Percentiles rank a stretch among this genome's conserved stretches.
Conservation (phyloP, 257 asterid genomes). For the Plantago elongata region DNA sequence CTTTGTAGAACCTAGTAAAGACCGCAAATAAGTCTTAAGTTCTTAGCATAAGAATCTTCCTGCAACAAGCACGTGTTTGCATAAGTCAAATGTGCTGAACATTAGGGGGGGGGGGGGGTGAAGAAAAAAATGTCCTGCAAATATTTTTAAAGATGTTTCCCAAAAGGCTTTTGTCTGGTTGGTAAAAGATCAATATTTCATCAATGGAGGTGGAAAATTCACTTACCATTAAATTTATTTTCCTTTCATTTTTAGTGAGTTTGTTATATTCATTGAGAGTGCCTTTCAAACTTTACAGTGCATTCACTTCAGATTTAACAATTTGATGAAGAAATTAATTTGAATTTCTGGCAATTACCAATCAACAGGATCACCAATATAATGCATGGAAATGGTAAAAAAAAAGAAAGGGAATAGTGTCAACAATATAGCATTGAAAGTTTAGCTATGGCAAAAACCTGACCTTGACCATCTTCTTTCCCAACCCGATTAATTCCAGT, state of each 20-base stretch:
- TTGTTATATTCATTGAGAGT: neutral
- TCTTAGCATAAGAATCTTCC: no score
- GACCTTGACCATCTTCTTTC: constrained; percentile 73
- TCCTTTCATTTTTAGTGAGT: neutral
- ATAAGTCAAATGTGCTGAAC: neutral
- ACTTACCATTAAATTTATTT: neutral
- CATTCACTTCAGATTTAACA: neutral
- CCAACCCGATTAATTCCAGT: constrained; percentile 98
- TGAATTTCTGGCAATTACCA: neutral
- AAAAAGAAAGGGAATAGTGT: constrained; percentile 5
- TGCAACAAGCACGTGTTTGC: no score
- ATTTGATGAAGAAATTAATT: no score
- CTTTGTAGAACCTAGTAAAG: no score
- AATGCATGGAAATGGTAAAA: neutral
- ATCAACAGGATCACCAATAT: neutral
- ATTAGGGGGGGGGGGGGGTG: neutral
- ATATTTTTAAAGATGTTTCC: neutral
- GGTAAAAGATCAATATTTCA: neutral
- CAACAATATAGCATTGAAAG: constrained; percentile 13
- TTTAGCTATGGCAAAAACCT: constrained; percentile 14
- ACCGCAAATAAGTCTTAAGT: no score
- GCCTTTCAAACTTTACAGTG: neutral
- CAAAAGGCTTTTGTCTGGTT: neutral
- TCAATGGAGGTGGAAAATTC: neutral
- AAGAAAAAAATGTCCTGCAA: neutral